phyloP scores from a whole-genome alignment of 1,284 basidiomycete species.

The Ustilago vetiveriae region DNA sequence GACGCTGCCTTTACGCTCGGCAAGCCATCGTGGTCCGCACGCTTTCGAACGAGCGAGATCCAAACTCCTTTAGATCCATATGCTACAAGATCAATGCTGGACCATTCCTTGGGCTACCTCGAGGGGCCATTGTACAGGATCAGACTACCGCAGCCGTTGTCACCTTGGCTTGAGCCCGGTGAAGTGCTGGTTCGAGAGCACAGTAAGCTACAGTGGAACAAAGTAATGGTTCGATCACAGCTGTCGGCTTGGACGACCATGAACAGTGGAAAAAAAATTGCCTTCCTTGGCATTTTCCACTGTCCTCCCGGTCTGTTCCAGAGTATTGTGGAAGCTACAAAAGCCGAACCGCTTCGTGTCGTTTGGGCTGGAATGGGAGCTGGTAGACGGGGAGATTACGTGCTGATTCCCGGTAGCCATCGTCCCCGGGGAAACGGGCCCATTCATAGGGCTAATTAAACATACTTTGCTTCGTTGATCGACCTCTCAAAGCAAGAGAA shows the following conservation, averaged over 20 bases:
- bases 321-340: background rate
- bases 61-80: too few species aligned
- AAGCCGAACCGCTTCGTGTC: background rate
- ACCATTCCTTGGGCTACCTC: too few species aligned
- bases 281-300: conserved; percentile 1
- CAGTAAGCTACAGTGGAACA: background rate
- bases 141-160: background rate
- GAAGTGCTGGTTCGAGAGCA: background rate
- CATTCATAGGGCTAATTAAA: too few species aligned
- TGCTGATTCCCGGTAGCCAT: too few species aligned
- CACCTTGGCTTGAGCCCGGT: background rate
- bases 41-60: too few species aligned
- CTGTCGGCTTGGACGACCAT: conserved; percentile 1
- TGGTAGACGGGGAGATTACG: too few species aligned
- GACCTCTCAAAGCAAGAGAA: too few species aligned
- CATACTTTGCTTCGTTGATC: too few species aligned
- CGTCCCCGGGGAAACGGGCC: too few species aligned
- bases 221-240: background rate
- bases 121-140: background rate
- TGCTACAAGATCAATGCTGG: too few species aligned
- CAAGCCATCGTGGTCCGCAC: background rate
- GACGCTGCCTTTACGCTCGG: background rate
- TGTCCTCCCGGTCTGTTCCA: background rate
- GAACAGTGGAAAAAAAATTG: background rate
- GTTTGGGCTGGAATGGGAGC: too few species aligned